These are phyloP conservation scores for Stephanodiscus triporus DNA, from an alignment of 108 stramenopile species.

Conservation along the genomic window DNA sequence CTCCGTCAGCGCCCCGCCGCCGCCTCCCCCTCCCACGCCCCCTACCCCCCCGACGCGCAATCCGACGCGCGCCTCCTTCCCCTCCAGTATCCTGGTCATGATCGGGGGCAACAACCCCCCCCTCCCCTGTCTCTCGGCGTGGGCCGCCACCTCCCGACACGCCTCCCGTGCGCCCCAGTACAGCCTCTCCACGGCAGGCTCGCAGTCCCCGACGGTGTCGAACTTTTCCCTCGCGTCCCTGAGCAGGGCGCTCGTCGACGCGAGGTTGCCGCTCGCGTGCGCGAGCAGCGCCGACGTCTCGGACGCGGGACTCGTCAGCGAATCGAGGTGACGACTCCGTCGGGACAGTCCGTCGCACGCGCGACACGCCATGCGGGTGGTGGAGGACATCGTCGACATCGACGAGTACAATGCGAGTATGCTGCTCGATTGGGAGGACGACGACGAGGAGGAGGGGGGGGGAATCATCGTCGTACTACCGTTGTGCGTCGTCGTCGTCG, in stretches of 20 bases:
- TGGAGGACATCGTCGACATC: conserved; percentile 59
- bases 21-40: background rate
- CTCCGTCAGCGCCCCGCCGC: conserved; percentile 76
- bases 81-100: conserved; percentile 36
- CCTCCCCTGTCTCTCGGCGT: conserved; percentile 44
- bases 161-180: conserved; percentile 59
- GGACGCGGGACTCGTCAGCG: conserved; percentile 74
- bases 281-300: conserved; percentile 72
- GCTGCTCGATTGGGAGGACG: too few species aligned
- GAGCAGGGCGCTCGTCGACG: conserved; percentile 60
- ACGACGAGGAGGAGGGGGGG: conserved; percentile 1
- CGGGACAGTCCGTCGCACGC: conserved; percentile 70
- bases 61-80: conserved; percentile 19
- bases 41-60: conserved; percentile 31
- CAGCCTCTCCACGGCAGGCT: conserved; percentile 73
- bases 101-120: conserved; percentile 27
- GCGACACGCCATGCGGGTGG: conserved; percentile 57
- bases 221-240: conserved; percentile 85
- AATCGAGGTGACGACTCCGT: conserved; percentile 75
- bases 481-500: too few species aligned
- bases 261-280: conserved; percentile 69
- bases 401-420: conserved; percentile 54
- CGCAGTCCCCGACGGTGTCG: conserved; percentile 81
- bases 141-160: conserved; percentile 55
- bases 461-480: too few species aligned